phyloP scores from a whole-genome alignment of 768 basidiomycete genomes.

The Lactifluus hygrophoroides region DNA sequence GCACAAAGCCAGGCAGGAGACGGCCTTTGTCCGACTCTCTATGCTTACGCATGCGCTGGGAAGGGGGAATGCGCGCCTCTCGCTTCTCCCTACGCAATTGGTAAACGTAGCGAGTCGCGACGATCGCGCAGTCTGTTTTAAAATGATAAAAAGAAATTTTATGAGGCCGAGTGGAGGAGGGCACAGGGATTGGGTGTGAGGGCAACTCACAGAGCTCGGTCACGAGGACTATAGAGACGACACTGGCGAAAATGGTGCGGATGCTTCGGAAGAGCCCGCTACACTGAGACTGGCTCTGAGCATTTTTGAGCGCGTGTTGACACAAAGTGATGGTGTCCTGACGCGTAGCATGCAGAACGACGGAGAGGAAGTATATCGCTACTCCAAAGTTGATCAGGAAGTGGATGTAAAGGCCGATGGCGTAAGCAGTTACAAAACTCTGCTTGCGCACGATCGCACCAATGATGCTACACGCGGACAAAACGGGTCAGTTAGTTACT shows the following conservation, averaged over 20 bases:
- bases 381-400: constrained; percentile 46
- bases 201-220: constrained; percentile 48
- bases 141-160: background rate
- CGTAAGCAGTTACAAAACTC: constrained; percentile 46
- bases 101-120: constrained; percentile 22
- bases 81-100: constrained; percentile 20
- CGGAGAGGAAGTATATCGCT: constrained; percentile 43
- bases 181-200: background rate
- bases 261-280: constrained; percentile 34
- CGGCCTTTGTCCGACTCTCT: background rate
- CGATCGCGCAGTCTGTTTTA: constrained; percentile 17
- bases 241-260: constrained; percentile 38
- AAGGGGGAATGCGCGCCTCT: constrained; percentile 14
- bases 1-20: constrained; percentile 12
- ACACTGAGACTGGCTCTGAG: constrained; percentile 39
- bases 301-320: constrained; percentile 34
- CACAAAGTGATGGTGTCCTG: constrained; percentile 39
- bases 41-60: background rate
- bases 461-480: constrained; percentile 37
- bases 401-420: constrained; percentile 49
- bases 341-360: constrained; percentile 39
- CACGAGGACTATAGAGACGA: constrained; percentile 38
- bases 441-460: constrained; percentile 59
- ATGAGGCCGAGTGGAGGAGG: background rate
- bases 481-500: background rate